Conservation (phyloP, 2,329 filamentous ascomycete genomes). For the Aspergillus fijiensis region DNA sequence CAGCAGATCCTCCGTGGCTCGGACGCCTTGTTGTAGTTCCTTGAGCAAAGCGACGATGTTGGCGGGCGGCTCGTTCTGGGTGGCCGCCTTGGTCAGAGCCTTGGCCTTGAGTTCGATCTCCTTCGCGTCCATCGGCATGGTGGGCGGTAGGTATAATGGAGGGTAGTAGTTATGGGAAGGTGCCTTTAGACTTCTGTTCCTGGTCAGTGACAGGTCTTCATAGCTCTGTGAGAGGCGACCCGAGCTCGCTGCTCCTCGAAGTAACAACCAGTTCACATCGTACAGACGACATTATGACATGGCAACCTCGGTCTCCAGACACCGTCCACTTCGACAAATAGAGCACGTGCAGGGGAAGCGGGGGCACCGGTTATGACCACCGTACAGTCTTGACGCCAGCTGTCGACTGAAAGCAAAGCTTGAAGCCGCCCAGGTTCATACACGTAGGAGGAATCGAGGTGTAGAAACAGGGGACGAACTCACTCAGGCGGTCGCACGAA, state of each 20-base stretch:
- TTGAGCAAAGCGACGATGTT: conserved; percentile 73
- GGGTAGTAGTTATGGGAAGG: background rate
- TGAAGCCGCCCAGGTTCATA: background rate
- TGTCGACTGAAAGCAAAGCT: background rate
- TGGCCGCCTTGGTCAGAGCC: conserved; percentile 75
- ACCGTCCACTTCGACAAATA: background rate
- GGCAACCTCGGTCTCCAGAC: background rate
- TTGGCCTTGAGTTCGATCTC: conserved; percentile 76
- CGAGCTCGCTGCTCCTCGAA: background rate
- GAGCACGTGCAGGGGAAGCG: background rate
- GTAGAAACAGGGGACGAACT: background rate
- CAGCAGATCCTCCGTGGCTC: conserved; percentile 84
- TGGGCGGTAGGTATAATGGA: background rate
- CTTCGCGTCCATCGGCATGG: conserved; percentile 68
- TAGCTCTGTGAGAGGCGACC: background rate
- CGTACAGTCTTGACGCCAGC: background rate
- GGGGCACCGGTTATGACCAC: background rate
- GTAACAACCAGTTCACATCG: background rate
- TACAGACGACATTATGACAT: background rate
- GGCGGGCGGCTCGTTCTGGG: conserved; percentile 69
- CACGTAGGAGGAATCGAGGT: background rate
- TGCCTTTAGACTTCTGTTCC: background rate
- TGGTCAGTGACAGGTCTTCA: conserved; percentile 4
- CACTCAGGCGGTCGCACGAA: conserved; percentile 4
- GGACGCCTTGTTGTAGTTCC: conserved; percentile 74